phyloP scores from a whole-genome alignment of 169 alveolate genomes.

The Cryptosporidium andersoni region DNA sequence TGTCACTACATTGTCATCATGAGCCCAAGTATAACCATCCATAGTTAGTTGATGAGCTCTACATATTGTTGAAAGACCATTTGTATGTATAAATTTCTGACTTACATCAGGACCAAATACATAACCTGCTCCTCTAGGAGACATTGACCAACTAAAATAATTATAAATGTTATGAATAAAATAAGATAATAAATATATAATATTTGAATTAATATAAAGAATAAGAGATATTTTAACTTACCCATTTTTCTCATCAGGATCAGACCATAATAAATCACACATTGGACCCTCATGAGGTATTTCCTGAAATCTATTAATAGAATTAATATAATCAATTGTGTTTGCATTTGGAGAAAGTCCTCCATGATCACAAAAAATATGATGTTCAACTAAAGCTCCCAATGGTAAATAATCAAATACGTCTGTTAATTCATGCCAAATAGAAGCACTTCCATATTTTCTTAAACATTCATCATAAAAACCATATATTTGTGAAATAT shows the following conservation, averaged over 20 bases:
- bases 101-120: conserved; percentile 95
- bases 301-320: conserved; percentile 84
- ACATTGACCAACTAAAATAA: conserved; percentile 87
- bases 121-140: conserved; percentile 99
- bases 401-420: conserved; percentile 94
- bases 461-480: conserved; percentile 97
- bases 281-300: conserved; percentile 98
- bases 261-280: conserved; percentile 99
- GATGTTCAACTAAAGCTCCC: conserved; percentile 93
- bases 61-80: conserved; percentile 92
- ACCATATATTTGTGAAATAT: conserved; percentile 93
- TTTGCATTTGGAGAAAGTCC: conserved; percentile 95
- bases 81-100: conserved; percentile 88
- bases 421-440: conserved; percentile 96
- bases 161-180: background rate
- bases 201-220: conserved; percentile 3
- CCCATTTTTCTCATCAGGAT: conserved; percentile 92
- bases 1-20: conserved; percentile 90
- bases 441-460: conserved; percentile 93
- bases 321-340: conserved; percentile 91
- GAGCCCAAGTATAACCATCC: conserved; percentile 91
- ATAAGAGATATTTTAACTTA: conserved; percentile 53
- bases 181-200: background rate
- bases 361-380: conserved; percentile 96
- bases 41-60: conserved; percentile 96